Percentiles rank a stretch among this genome's conserved stretches.
Conservation (phyloP, 2,329 filamentous ascomycete genomes). For the Endoconidiophora laricicola region DNA sequence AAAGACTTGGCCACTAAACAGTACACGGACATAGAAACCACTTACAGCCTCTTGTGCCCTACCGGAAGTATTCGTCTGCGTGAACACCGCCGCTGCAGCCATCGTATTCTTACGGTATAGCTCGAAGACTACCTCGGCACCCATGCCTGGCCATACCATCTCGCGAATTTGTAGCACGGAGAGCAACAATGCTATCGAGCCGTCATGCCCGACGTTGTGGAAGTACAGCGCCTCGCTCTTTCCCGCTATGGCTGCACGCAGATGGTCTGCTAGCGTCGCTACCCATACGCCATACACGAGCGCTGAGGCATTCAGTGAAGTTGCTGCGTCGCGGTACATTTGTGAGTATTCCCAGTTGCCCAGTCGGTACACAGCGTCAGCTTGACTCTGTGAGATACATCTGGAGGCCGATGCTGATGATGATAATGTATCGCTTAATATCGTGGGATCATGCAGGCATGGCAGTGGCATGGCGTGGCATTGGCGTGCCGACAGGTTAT, state of each 20-base stretch:
- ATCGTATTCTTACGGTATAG: constrained; percentile 33
- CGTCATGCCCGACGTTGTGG: constrained; percentile 72
- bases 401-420: constrained; percentile 18
- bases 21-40: constrained; percentile 42
- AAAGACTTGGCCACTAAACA: constrained; percentile 54
- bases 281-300: constrained; percentile 56
- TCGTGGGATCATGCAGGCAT: constrained; percentile 36
- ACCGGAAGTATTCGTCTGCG: neutral
- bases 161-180: constrained; percentile 53
- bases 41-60: constrained; percentile 8
- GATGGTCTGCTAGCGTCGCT: constrained; percentile 50
- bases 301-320: constrained; percentile 44
- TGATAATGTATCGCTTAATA: constrained; percentile 17
- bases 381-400: constrained; percentile 46
- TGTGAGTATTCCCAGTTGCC: constrained; percentile 71
- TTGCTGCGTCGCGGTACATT: constrained; percentile 51
- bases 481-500: constrained; percentile 64
- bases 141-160: constrained; percentile 81
- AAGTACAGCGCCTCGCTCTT: constrained; percentile 34
- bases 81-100: constrained; percentile 2
- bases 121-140: constrained; percentile 62
- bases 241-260: constrained; percentile 36
- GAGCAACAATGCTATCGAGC: constrained; percentile 49
- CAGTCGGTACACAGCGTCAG: constrained; percentile 55
- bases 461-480: constrained; percentile 60